Evolutionary conservation across 331 rosid genomes (phyloP), one percentile per base, ranked within the genome.

Genomic region (Pyracantha coccinea): DNA sequence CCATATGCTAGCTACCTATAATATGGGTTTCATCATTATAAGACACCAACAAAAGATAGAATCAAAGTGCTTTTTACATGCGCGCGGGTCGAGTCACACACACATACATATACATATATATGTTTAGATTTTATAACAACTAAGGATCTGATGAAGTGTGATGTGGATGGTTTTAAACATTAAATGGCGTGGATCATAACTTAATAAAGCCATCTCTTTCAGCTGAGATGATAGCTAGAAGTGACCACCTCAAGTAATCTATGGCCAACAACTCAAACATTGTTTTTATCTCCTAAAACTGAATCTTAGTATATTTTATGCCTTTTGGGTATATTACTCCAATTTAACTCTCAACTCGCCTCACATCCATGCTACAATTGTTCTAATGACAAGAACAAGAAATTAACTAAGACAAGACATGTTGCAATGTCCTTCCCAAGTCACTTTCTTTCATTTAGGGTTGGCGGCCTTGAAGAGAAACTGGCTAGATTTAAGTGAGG

Each of bases 371-470:
- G 13, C 25, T 17, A 20, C 70, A 69, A 31, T 60, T 20, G 23
- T 32, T 63, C 7, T 57, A 5, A 57, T 71, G 66, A 71, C 75
- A 71, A 21, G 9, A 28, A 63, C 35, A 70, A 47, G 25, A 45
- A 62, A 32, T 21, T 9, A 15, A 70, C n/a, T 10, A 61, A 31
- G 44, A 29, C 31, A 63, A 8, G 66, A 71, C 66, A 57, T 29
- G 47, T 21, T 71, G 25, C 73, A 23, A 54, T 32, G 58, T 71
- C 75, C 65, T 62, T 55, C 75, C 21, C 75, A 71, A 32, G 31
- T 55, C 75, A 72, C 28, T 33, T 33, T 55, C 31, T 20, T 32
- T 71, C 3, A n/a, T 35, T 65, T 32, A 41, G 38, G 58, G 57
- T 72, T 23, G 41, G 32, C 53, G n/a, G 75, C 33, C 33, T 54